Conservation (phyloP, 2,329 filamentous ascomycete species). For the Clonostachys byssicola region DNA sequence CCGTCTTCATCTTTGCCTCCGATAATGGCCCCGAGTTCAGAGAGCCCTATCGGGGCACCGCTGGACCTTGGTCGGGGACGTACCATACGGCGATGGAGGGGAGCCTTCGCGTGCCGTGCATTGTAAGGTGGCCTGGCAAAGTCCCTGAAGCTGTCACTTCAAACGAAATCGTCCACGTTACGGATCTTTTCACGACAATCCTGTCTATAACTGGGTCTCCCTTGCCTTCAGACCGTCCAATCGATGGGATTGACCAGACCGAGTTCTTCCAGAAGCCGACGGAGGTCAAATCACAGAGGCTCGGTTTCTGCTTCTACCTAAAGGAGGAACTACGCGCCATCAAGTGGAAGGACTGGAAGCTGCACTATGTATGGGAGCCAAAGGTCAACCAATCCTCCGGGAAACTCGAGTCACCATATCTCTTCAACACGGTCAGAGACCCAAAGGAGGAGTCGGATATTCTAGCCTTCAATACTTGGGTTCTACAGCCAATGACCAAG, state of each 20-base stretch:
- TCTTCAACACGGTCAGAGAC: slow-evolving; percentile 21
- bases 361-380: slow-evolving; percentile 25
- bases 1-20: slow-evolving; percentile 25
- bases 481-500: slow-evolving; percentile 20
- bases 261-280: slow-evolving; percentile 15
- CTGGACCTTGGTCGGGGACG: slow-evolving; percentile 24
- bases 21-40: slow-evolving; percentile 28
- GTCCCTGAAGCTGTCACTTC: slow-evolving; percentile 15
- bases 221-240: slow-evolving; percentile 17
- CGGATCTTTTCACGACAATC: slow-evolving; percentile 22
- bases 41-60: slow-evolving; percentile 20
- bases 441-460: slow-evolving; percentile 26
- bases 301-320: slow-evolving; percentile 24
- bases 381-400: slow-evolving; percentile 23
- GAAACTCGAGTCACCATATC: slow-evolving; percentile 21
- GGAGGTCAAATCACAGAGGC: slow-evolving; percentile 6
- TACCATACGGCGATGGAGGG: slow-evolving; percentile 30
- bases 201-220: slow-evolving; percentile 13
- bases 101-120: slow-evolving; percentile 24
- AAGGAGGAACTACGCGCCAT: slow-evolving; percentile 25
- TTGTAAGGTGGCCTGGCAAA: slow-evolving; percentile 22
- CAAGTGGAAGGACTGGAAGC: slow-evolving; percentile 27
- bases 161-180: slow-evolving; percentile 24
- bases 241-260: slow-evolving; percentile 21
- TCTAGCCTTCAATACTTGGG: slow-evolving; percentile 22